Base-by-base conservation (phyloP, 805 yeast species). In the Starmerella tilneyi region DNA sequence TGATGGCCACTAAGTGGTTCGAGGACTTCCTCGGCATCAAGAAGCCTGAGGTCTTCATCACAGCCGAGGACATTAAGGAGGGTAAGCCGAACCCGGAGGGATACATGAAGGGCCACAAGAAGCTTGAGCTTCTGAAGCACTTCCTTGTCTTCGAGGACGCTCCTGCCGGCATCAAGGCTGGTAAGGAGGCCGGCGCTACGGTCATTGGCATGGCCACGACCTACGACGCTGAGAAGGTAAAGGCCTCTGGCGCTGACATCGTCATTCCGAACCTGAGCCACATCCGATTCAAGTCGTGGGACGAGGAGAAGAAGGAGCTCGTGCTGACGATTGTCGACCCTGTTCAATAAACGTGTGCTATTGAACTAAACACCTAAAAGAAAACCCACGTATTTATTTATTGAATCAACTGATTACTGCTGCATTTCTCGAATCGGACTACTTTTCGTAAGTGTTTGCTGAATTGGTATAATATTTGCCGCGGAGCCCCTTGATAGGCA, bases 31-130 rank as follows among this genome's bases (percentile, higher is more conserved):
- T 82, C 59, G 72, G 73, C 41, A 66, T 71, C 43, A 70, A 71
- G 45, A 69, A 71, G 62, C 94, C 94, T 41, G 75, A 79, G 54
- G 73, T 76, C 38, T 84, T 84, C 68, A 79, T 84, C 59, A 80
- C 92, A 38, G 92, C 94, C 40, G 85, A 79, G 65, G 78, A 76
- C 62, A 92, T 84, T 53, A 67, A 72, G 49, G 70, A 72, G 58
- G 94, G 94, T 59, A 84, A 84, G 71, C 94, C 94, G 34, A 74
- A 81, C 66, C 94, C 94, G 34, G 80, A 79, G 68, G 92, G 94
- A 44, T 84, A 84, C 69, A 70, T 54, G 45, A 55, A 55, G 30
- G 67, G 65, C 33, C 55, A 58, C 36, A 56, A 58, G 61, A 56
- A 64, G 59, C 46, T 59, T 63, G 46, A 62, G 47, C 67, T 67